Base-by-base conservation (phyloP, 257 asterid species). In the Solanum verrucosum region DNA sequence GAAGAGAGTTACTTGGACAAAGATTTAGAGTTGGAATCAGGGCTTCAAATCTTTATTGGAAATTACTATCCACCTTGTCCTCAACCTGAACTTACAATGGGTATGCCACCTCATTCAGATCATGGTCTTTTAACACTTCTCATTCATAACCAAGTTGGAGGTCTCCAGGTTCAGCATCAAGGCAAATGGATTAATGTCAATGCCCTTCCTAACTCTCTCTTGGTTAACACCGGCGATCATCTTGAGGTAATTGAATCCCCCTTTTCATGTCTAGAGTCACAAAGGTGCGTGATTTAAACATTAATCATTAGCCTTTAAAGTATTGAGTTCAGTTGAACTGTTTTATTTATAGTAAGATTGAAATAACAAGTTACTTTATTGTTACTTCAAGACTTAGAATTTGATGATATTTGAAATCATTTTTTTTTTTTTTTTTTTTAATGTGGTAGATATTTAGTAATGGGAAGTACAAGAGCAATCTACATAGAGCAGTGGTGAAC, bases 401-500 rank as follows among this genome's bases (percentile, higher is more conserved):
- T 1, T 21, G 15, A 23, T 20, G 6, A 75, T 78, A 16, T 5
- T 7, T 56, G 65, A 52, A 49, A 16, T 46, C 4, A 10, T 49
- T 14, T 4, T 21, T 27, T 6, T n/a, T 16, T 2, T 40, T 6
- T 35, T 37, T 40, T 3, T 42, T 6, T 37, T 25, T 9, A 88
- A 20, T 60, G 49, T 21, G 5, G 23, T 88, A 95, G 99, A 92
- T 96, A 91, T 91, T 94, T 29, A 95, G 98, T 90, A 95, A 95
- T 3, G 99, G 99, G 15, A 96, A 90, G 88, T 94, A 94, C 92
- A 95, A 93, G 91, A 96, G 99, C 40, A 96, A 94, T 20, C 4
- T 93, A 89, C 99, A 96, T 81, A 94, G 98, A 89, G 99, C 94
- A 2, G 91, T 89, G 31, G 98, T 94, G 88, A 96, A 96, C 67